Conservation (phyloP, 441 rosid species). For the Breynia disticha region DNA sequence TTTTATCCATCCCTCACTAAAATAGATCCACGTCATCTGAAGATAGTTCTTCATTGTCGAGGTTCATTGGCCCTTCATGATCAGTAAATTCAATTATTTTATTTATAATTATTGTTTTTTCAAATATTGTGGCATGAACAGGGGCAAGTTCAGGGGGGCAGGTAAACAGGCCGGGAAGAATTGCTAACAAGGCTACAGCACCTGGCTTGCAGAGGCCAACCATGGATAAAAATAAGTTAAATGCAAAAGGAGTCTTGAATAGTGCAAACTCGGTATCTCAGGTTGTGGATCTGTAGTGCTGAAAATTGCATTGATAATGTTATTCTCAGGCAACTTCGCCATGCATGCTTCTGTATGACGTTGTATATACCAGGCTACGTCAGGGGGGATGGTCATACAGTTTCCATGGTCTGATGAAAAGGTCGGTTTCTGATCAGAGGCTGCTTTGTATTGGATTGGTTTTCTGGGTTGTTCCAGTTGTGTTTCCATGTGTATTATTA, state of each 20-base stretch:
- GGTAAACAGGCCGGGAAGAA: constrained; percentile 26
- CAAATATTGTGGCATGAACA: constrained; percentile 15
- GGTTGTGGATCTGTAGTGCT: constrained; percentile 20
- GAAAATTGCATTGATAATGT: constrained; percentile 10
- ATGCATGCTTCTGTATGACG: constrained; percentile 1
- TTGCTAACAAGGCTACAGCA: constrained; percentile 26
- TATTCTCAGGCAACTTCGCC: neutral
- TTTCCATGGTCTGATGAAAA: too few species aligned
- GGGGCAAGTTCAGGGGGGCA: constrained; percentile 27
- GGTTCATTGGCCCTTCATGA: too few species aligned
- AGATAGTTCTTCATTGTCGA: too few species aligned
- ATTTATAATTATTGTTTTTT: neutral
- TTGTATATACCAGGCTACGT: constrained; percentile 18
- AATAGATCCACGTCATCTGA: too few species aligned
- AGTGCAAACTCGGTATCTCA: constrained; percentile 32
- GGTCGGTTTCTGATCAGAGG: too few species aligned
- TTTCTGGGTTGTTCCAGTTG: too few species aligned
- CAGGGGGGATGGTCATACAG: neutral
- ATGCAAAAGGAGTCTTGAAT: constrained; percentile 26
- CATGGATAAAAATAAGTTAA: constrained; percentile 28
- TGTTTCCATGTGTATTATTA: too few species aligned
- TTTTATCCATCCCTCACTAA: too few species aligned
- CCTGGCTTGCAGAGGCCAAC: constrained; percentile 25
- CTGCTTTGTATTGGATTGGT: too few species aligned
- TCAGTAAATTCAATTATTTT: too few species aligned